Evolutionary conservation across 2,329 filamentous ascomycete species (phyloP).

Genomic region (Alternaria atra): DNA sequence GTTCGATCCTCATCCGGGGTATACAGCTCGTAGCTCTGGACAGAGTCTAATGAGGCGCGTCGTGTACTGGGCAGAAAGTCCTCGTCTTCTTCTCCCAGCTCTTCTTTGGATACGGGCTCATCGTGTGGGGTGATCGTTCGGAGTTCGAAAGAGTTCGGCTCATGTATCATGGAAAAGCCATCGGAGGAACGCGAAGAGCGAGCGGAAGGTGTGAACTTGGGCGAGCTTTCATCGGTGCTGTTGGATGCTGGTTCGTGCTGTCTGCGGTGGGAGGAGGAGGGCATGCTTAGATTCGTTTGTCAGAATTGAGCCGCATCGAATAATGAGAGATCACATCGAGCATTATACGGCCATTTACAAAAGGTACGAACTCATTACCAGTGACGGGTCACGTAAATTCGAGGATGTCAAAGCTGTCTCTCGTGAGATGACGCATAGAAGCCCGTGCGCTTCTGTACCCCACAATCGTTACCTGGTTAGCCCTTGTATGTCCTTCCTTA

Average conservation of each 20-base stretch:
- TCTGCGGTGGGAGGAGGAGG: constrained; percentile 23
- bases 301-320: not conserved
- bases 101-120: constrained; percentile 15
- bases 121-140: constrained; percentile 27
- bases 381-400: not conserved
- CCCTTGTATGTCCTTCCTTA: not conserved
- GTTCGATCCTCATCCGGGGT: constrained; percentile 74
- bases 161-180: constrained; percentile 17
- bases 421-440: constrained; percentile 18
- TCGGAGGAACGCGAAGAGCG: constrained; percentile 29
- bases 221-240: constrained; percentile 34
- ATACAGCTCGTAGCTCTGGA: constrained; percentile 62
- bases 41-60: constrained; percentile 36
- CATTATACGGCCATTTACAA: not conserved
- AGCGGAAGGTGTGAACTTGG: constrained; percentile 34
- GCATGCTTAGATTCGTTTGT: constrained; percentile 20
- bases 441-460: constrained; percentile 23
- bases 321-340: constrained; percentile 8
- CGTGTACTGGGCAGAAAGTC: constrained; percentile 27
- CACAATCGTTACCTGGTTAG: constrained; percentile 1
- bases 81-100: constrained; percentile 37
- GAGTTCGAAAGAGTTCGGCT: constrained; percentile 38
- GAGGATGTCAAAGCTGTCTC: constrained; percentile 1
- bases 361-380: constrained; percentile 6
- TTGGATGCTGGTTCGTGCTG: constrained; percentile 24